Evolutionary conservation across 208 protist genomes (phyloP).

Genomic region (Trypanosoma melophagium): DNA sequence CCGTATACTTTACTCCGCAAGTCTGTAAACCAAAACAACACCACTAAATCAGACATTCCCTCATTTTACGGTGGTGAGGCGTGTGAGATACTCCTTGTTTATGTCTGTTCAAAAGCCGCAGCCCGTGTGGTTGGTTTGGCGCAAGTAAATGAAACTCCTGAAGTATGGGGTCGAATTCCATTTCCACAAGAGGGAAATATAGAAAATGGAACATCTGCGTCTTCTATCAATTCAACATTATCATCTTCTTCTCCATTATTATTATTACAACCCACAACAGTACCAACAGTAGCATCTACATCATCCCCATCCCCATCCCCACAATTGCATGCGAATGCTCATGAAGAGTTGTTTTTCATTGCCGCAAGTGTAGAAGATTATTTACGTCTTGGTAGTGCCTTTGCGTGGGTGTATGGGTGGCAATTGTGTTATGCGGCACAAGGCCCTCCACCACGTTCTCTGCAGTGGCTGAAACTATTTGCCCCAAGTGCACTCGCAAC

Average conservation of each 20-base stretch:
- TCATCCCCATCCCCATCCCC: too few relatives aligned
- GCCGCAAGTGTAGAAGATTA: conserved; percentile 54
- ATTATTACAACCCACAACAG: too few relatives aligned
- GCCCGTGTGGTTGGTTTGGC: background rate
- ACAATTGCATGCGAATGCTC: background rate
- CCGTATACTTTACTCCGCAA: conserved; percentile 10
- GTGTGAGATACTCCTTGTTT: conserved; percentile 28
- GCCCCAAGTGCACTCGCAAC: conserved; percentile 23
- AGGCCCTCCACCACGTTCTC: conserved; percentile 44
- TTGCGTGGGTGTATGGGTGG: conserved; percentile 80
- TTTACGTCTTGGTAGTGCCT: conserved; percentile 49
- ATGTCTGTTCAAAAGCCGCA: background rate
- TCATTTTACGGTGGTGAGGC: conserved; percentile 22
- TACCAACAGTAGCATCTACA: too few relatives aligned
- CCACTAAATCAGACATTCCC: background rate
- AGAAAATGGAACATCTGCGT: background rate
- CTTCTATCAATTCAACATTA: too few relatives aligned
- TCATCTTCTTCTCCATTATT: too few relatives aligned
- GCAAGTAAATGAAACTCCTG: background rate
- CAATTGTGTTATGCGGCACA: conserved; percentile 61
- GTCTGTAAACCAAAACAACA: conserved; percentile 1
- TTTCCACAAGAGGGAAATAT: conserved; percentile 5
- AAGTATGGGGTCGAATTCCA: conserved; percentile 25
- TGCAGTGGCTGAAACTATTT: conserved; percentile 54
- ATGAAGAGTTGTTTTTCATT: conserved; percentile 66